Conservation (phyloP, 2,329 filamentous ascomycete species). For the Verticillium dahliae region DNA sequence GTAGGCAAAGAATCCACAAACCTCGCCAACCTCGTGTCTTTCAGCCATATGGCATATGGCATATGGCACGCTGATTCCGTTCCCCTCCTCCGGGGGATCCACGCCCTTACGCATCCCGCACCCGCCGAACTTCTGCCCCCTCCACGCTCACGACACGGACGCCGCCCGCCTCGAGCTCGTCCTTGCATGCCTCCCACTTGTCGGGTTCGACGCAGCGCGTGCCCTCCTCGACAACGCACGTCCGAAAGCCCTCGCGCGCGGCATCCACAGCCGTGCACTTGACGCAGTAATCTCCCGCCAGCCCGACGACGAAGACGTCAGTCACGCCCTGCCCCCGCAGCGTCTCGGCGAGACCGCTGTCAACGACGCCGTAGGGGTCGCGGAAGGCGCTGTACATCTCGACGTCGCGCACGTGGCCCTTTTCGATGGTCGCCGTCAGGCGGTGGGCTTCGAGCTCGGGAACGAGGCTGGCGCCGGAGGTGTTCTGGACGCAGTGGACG, state of each 20-base stretch:
- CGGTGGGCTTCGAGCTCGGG: constrained; percentile 57
- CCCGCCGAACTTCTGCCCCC: constrained; percentile 47
- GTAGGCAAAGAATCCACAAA: too few species aligned
- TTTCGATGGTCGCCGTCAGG: constrained; percentile 65
- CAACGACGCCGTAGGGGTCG: constrained; percentile 45
- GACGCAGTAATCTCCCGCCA: constrained; percentile 90
- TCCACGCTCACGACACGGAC: constrained; percentile 55
- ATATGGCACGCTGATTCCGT: too few species aligned
- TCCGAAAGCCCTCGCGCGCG: constrained; percentile 65
- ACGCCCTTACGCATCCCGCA: constrained; percentile 18
- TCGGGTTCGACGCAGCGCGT: constrained; percentile 64
- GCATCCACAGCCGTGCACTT: constrained; percentile 76
- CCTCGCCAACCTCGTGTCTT: too few species aligned
- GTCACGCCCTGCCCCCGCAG: constrained; percentile 57
- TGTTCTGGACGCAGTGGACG: constrained; percentile 75
- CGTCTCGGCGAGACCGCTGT: constrained; percentile 54
- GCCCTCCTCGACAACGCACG: constrained; percentile 71
- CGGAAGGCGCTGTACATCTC: constrained; percentile 92
- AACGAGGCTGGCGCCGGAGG: constrained; percentile 65
- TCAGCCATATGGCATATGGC: too few species aligned
- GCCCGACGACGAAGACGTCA: constrained; percentile 77
- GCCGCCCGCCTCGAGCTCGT: constrained; percentile 49
- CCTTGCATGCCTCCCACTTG: constrained; percentile 47
- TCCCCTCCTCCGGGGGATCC: too few species aligned
- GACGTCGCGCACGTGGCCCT: constrained; percentile 66